phyloP scores from a whole-genome alignment of 352 stramenopile genomes.

The Saprolegnia diclina region DNA sequence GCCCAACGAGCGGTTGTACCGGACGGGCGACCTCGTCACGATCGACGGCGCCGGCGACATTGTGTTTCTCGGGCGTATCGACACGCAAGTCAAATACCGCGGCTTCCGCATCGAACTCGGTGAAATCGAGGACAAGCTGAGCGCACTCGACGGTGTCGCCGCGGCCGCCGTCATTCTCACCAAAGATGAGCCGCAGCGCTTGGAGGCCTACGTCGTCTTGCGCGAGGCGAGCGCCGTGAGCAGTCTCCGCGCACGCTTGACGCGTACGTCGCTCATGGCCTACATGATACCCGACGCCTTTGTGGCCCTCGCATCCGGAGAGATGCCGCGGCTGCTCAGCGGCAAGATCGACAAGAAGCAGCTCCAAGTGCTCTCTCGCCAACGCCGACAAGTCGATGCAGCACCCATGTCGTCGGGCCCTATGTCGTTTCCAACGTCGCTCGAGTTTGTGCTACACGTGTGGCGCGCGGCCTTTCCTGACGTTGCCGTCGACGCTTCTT shows the following conservation, averaged over 20 bases:
- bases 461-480: neutral
- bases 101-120: slow-evolving; percentile 79
- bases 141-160: slow-evolving; percentile 35
- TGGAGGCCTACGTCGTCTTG: slow-evolving; percentile 53
- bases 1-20: slow-evolving; percentile 33
- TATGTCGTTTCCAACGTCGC: neutral
- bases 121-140: slow-evolving; percentile 60
- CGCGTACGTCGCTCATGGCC: neutral
- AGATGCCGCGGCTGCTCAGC: slow-evolving; percentile 8
- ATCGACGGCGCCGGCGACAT: slow-evolving; percentile 45
- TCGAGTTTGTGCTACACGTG: slow-evolving; percentile 7
- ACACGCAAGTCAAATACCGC: slow-evolving; percentile 74
- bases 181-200: slow-evolving; percentile 28
- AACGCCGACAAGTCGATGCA: neutral
- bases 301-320: neutral
- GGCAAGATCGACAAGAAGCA: slow-evolving; percentile 16
- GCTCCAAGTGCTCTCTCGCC: neutral
- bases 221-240: neutral
- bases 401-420: neutral
- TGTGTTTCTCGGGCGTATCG: slow-evolving; percentile 59
- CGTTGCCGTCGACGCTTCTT: neutral
- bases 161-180: slow-evolving; percentile 46
- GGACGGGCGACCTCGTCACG: slow-evolving; percentile 66
- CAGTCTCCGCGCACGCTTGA: neutral
- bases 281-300: slow-evolving; percentile 11